A percentile compares a stretch with the other conserved stretches of the same genome.
These are phyloP conservation scores for Tylopilus balloui DNA, from an alignment of 768 basidiomycete genomes.

Conservation along the genomic window DNA sequence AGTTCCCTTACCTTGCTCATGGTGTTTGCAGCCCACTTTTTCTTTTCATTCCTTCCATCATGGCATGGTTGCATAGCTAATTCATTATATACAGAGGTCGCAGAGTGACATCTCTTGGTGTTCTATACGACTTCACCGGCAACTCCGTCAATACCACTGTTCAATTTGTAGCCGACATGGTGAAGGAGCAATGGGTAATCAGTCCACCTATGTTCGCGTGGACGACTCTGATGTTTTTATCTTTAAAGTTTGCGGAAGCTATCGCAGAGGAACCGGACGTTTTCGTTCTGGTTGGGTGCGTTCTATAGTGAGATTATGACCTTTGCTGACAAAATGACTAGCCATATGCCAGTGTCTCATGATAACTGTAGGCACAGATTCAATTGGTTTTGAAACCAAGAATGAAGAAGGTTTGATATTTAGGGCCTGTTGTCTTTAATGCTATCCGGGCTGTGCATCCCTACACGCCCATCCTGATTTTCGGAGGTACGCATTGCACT, in stretches of 20 bases:
- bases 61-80: background rate
- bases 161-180: slow-evolving; percentile 68
- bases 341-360: slow-evolving; percentile 77
- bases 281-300: slow-evolving; percentile 69
- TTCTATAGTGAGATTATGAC: background rate
- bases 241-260: slow-evolving; percentile 63
- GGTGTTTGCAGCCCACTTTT: background rate
- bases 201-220: background rate
- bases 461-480: slow-evolving; percentile 73
- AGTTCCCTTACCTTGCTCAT: background rate
- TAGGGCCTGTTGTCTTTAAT: slow-evolving; percentile 69
- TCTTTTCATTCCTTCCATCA: too few relatives aligned
- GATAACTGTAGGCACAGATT: slow-evolving; percentile 52
- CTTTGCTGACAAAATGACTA: slow-evolving; percentile 23
- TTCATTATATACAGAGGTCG: slow-evolving; percentile 43
- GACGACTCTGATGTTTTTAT: background rate
- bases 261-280: slow-evolving; percentile 79
- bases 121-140: slow-evolving; percentile 71
- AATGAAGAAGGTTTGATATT: background rate
- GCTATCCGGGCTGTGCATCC: slow-evolving; percentile 72
- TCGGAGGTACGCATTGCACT: slow-evolving; percentile 50
- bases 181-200: slow-evolving; percentile 71
- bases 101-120: slow-evolving; percentile 73
- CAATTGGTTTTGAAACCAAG: background rate
- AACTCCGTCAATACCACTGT: slow-evolving; percentile 71